phyloP scores from a whole-genome alignment of 139 green algal species.

The Micromonas pusilla region DNA sequence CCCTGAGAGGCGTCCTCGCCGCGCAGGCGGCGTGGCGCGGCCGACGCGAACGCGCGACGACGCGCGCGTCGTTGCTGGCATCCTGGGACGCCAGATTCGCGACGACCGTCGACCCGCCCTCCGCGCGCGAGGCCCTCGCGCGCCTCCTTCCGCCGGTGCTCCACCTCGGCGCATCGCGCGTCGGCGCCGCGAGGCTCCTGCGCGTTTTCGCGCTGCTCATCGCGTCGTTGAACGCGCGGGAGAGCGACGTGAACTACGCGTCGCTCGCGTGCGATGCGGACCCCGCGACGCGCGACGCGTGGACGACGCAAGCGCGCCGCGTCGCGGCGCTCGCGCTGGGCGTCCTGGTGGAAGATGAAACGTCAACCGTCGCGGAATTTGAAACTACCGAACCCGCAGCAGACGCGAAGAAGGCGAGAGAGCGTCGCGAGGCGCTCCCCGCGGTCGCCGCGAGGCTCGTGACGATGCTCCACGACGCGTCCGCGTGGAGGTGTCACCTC shows the following conservation, averaged over 20 bases:
- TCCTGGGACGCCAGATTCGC: background rate
- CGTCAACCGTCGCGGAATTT: no score
- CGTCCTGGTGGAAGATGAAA: no score
- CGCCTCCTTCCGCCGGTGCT: background rate
- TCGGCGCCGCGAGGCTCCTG: background rate
- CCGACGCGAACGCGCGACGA: background rate
- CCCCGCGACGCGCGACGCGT: background rate
- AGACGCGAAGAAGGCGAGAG: background rate
- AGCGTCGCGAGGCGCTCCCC: background rate
- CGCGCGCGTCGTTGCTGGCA: background rate
- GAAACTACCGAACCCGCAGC: background rate
- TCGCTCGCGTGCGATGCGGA: background rate
- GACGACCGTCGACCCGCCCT: background rate
- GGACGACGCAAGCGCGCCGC: background rate
- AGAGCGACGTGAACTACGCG: background rate
- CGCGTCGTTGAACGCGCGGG: background rate
- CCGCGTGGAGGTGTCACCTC: background rate
- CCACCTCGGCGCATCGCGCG: no score
- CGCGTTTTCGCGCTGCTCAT: background rate
- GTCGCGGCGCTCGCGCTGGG: background rate
- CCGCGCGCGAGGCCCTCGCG: no score
- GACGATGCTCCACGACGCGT: background rate
- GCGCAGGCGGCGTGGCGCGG: background rate
- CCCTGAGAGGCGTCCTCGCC: background rate
- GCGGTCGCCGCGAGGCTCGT: background rate